Percentiles rank a stretch among this genome's conserved stretches.
phyloP scores from a whole-genome alignment of 345 rosid genomes.

The Turnera subulata region DNA sequence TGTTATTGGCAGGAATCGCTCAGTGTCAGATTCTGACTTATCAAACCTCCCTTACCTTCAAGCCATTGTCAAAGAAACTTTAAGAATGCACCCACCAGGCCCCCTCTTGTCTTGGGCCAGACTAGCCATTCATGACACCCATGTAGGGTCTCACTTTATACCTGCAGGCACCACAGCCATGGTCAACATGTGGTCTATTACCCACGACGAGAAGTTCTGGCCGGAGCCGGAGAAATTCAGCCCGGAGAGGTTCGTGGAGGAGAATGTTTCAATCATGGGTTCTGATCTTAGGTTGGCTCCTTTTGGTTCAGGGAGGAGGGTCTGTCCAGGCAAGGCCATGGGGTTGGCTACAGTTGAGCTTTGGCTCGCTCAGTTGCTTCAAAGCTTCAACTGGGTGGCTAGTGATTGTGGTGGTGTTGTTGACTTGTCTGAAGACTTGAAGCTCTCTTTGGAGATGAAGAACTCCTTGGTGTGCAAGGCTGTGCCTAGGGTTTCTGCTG shows the following conservation, averaged over 20 bases:
- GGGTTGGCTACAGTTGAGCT: conserved; percentile 53
- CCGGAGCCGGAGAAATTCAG: conserved; percentile 41
- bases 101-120: conserved; percentile 93
- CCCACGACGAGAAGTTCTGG: conserved; percentile 59
- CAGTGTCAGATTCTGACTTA: conserved; percentile 55
- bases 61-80: conserved; percentile 71
- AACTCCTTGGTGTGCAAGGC: conserved; percentile 51
- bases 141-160: conserved; percentile 43
- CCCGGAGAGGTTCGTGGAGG: conserved; percentile 62
- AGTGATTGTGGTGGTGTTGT: conserved; percentile 31
- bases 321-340: conserved; percentile 68
- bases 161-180: conserved; percentile 84
- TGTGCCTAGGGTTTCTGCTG: conserved; percentile 33
- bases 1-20: conserved; percentile 23
- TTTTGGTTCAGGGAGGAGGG: conserved; percentile 64
- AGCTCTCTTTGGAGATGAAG: conserved; percentile 66
- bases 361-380: conserved; percentile 59
- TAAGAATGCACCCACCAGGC: conserved; percentile 84
- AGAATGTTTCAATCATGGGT: conserved; percentile 42
- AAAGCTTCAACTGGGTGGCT: conserved; percentile 42
- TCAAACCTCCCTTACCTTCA: conserved; percentile 49
- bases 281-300: conserved; percentile 68
- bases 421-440: conserved; percentile 44
- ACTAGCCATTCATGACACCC: conserved; percentile 65
- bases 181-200: conserved; percentile 95